These are phyloP conservation scores for Diphasiastrum complanatum DNA, from an alignment of 83 land plant genomes.

Conservation along the genomic window DNA sequence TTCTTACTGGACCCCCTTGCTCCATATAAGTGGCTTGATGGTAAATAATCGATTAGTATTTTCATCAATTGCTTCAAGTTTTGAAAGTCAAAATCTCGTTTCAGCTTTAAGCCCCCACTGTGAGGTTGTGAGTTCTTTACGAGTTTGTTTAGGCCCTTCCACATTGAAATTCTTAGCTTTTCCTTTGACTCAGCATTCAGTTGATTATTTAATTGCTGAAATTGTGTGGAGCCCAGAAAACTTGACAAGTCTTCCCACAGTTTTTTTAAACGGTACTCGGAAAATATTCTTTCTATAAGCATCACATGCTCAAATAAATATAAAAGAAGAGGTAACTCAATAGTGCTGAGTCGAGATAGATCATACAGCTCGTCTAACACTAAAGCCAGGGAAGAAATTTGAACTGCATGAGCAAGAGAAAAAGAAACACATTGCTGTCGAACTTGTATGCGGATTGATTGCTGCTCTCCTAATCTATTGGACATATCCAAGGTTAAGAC, in stretches of 20 bases:
- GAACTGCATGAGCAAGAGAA: conserved; percentile 14
- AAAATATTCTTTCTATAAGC: not conserved
- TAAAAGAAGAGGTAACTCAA: not conserved
- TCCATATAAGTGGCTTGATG: not conserved
- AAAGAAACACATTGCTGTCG: conserved; percentile 16
- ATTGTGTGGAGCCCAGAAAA: too few relatives aligned
- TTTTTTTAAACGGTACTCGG: conserved; percentile 5
- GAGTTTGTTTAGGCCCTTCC: not conserved
- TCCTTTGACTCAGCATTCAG: not conserved
- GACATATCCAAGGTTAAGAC: not conserved
- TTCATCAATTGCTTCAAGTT: conserved; percentile 7
- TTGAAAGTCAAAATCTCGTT: not conserved
- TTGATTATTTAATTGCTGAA: too few relatives aligned
- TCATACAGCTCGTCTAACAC: conserved; percentile 20
- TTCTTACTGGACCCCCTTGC: not conserved
- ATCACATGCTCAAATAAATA: conserved; percentile 1
- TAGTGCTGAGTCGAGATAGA: conserved; percentile 8
- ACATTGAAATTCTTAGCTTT: not conserved
- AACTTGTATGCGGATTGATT: too few relatives aligned
- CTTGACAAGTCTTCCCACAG: conserved; percentile 3
- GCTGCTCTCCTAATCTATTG: not conserved
- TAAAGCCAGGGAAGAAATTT: conserved; percentile 14
- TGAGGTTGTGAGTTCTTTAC: not conserved
- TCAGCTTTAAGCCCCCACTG: not conserved
- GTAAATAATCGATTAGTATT: conserved; percentile 4